Percentiles rank a stretch among this genome's conserved stretches.
Conservation (phyloP, 2,329 filamentous ascomycete species). For the Phialophora expanda region DNA sequence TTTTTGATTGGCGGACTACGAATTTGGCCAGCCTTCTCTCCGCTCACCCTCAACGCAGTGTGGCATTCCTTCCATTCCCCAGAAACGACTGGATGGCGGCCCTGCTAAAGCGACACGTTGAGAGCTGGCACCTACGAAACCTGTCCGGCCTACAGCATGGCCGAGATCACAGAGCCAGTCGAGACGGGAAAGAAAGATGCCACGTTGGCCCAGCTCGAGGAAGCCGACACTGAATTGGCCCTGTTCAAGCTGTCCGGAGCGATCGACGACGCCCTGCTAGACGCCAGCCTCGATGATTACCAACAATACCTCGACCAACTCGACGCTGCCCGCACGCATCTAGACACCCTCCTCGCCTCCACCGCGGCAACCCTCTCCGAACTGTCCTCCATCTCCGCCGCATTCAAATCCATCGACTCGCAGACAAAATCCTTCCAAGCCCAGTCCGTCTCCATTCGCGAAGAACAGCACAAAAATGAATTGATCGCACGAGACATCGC, state of each 20-base stretch:
- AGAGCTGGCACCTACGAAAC: background rate
- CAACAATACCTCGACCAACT: constrained; percentile 81
- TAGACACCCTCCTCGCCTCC: constrained; percentile 77
- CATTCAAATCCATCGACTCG: constrained; percentile 83
- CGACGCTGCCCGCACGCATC: constrained; percentile 77
- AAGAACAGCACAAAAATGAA: constrained; percentile 79
- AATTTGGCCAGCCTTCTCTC: constrained; percentile 11
- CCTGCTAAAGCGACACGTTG: background rate
- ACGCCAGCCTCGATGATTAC: constrained; percentile 85
- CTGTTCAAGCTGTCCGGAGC: constrained; percentile 64
- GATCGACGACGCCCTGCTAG: constrained; percentile 70
- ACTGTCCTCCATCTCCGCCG: constrained; percentile 78
- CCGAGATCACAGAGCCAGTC: constrained; percentile 5
- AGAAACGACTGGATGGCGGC: background rate
- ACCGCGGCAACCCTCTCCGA: constrained; percentile 77
- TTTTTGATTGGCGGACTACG: constrained; percentile 9
- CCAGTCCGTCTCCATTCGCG: constrained; percentile 85
- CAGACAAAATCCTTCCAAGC: constrained; percentile 93
- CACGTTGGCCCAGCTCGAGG: constrained; percentile 36
- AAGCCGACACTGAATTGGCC: constrained; percentile 58
- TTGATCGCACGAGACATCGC: constrained; percentile 82
- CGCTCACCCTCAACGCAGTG: background rate
- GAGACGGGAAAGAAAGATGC: constrained; percentile 20
- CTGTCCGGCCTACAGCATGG: background rate
- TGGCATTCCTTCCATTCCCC: background rate